Base-by-base conservation (phyloP, 768 basidiomycete genomes). In the Epithele typhae region DNA sequence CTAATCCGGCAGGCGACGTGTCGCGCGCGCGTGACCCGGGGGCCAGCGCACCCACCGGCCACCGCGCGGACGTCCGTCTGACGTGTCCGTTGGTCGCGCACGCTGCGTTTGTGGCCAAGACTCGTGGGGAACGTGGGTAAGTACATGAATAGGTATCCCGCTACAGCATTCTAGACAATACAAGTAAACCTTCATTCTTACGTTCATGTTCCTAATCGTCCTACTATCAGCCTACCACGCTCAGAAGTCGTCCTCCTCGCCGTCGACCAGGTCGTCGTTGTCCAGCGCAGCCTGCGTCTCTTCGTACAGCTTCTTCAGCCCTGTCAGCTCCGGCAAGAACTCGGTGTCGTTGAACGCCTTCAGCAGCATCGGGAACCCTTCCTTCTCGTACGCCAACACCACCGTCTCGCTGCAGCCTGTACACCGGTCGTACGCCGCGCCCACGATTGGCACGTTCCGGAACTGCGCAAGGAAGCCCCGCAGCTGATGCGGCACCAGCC, bases 401-500 rank as follows among this genome's bases (percentile, higher is more conserved):
- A 92, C 91, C 18, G 73, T 74, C 53, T 87, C 81, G 44, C 87
- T 88, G 60, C 96, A 99, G 0, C 91, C 96, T 1, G 93, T 95
- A 63, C 95, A 99, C 45, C 75, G 71, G 44, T 84, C 78, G 61
- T 87, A 99, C 1, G 92, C 90, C 2, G 86, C 81, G 0, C 95
- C 96, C 0, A 84, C 81, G 48, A 99, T 82, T 22, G 81, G 79
- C 56, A 97, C 71, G 35, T 82, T 92, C 42, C 82, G 75, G 73
- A 95, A 99, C 52, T 91, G 85, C 5, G 82, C 81, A 3, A 98
- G 75, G 71, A 82, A 92, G 0, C 94, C 96, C 4, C 96, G 82
- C 9, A 98, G 72, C 61, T 97, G 94, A 63, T 98, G 96, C 1
- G 96, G 96, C 3, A 97, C 89, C 15, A 84, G 68, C 0, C 95